Conservation (phyloP, 148 eudicot genomes). For the Spergularia bocconei region DNA sequence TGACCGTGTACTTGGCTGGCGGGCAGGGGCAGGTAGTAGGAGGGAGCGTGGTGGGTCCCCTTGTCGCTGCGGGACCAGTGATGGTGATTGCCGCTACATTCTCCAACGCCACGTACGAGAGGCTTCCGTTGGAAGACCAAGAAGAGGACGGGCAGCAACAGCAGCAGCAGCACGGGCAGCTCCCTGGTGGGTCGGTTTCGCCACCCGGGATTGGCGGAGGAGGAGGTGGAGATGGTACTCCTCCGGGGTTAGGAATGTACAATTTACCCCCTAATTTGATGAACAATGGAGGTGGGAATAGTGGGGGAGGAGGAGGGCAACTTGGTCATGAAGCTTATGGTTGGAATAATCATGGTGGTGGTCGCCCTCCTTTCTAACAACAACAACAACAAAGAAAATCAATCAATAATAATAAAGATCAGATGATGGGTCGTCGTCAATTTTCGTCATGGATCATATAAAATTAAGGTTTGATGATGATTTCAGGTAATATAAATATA, state of each 20-base stretch:
- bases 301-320: constrained; percentile 7
- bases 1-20: constrained; percentile 26
- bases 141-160: constrained; percentile 16
- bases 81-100: constrained; percentile 28
- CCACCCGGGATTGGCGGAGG: constrained; percentile 23
- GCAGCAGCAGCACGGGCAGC: constrained; percentile 2
- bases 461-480: too few relatives aligned
- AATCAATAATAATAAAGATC: background rate
- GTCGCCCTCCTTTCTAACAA: constrained; percentile 28
- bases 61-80: constrained; percentile 21
- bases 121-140: constrained; percentile 25
- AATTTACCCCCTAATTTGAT: constrained; percentile 23
- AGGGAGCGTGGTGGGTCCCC: constrained; percentile 27
- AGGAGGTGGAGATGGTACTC: constrained; percentile 3
- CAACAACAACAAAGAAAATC: background rate
- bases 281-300: constrained; percentile 15
- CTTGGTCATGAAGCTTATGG: constrained; percentile 26
- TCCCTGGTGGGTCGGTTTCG: constrained; percentile 6
- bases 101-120: constrained; percentile 28
- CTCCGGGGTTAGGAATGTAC: constrained; percentile 24
- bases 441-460: background rate
- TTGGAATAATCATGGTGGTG: constrained; percentile 26
- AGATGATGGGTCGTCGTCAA: background rate
- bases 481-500: too few relatives aligned
- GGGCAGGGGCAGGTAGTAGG: constrained; percentile 27